Evolutionary conservation across 345 rosid species (phyloP).

Genomic region (Durio zibethinus): DNA sequence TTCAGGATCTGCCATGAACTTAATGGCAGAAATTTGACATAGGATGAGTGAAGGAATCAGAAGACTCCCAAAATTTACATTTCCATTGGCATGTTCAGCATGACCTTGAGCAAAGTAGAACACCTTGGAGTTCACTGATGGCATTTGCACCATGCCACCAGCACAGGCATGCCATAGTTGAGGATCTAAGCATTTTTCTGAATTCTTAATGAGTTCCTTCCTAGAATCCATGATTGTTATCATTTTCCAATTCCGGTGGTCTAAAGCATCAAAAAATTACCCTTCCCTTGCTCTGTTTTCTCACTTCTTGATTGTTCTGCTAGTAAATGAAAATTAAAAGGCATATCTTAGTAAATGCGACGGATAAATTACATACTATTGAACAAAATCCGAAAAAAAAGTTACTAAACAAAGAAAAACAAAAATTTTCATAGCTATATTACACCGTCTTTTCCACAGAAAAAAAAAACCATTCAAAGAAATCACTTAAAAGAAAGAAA

Average conservation of each 20-base stretch:
- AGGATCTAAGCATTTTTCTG: constrained; percentile 73
- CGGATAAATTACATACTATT: neutral
- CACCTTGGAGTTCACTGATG: constrained; percentile 67
- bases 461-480: neutral
- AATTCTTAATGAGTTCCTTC: constrained; percentile 33
- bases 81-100: constrained; percentile 76
- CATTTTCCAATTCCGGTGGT: constrained; percentile 20
- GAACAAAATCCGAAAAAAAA: neutral
- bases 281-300: neutral
- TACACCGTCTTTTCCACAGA: neutral
- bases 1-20: constrained; percentile 85
- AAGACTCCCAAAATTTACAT: constrained; percentile 45
- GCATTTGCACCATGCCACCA: constrained; percentile 96
- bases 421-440: neutral
- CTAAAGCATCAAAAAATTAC: neutral
- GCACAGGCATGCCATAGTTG: constrained; percentile 99
- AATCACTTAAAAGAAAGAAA: neutral
- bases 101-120: constrained; percentile 95
- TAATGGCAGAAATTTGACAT: constrained; percentile 60
- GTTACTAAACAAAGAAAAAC: neutral
- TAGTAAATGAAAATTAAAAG: constrained; percentile 8
- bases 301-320: neutral
- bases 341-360: neutral
- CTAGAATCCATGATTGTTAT: constrained; percentile 47
- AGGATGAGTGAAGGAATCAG: constrained; percentile 52